A percentile compares a stretch with the other conserved stretches of the same genome.
These are phyloP conservation scores for Dendrobium nobile DNA, from an alignment of 106 monocot genomes.

Conservation along the genomic window DNA sequence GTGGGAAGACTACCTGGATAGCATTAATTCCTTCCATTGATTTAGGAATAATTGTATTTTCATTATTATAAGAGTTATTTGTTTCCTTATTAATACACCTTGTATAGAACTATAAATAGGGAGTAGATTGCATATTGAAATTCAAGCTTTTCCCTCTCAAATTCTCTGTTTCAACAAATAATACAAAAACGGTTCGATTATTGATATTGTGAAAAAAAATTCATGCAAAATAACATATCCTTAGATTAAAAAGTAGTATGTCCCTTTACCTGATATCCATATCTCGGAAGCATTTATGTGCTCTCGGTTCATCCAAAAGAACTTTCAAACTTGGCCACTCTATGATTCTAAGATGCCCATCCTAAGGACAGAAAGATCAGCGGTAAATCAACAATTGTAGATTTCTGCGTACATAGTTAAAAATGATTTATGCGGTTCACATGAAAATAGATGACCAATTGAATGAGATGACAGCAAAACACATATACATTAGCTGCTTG, in stretches of 20 bases:
- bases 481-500: background rate
- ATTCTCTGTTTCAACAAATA: too few species aligned
- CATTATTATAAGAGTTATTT: too few species aligned
- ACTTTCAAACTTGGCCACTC: slow-evolving; percentile 72
- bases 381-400: background rate
- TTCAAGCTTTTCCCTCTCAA: too few species aligned
- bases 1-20: too few species aligned
- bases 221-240: too few species aligned
- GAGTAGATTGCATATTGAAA: too few species aligned
- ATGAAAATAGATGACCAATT: background rate
- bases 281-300: slow-evolving; percentile 87
- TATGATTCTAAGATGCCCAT: slow-evolving; percentile 83
- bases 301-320: slow-evolving; percentile 85
- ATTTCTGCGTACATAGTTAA: background rate
- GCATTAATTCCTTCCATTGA: too few species aligned
- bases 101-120: too few species aligned
- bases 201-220: background rate
- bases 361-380: slow-evolving; percentile 35
- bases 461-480: background rate
- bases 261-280: slow-evolving; percentile 87
- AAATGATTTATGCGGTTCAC: background rate
- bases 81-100: too few species aligned
- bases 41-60: too few species aligned
- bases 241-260: background rate
- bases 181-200: background rate